A percentile compares a stretch with the other conserved stretches of the same genome.
These are phyloP conservation scores for Nissolia schottii DNA, from an alignment of 306 rosid genomes.

Conservation along the genomic window DNA sequence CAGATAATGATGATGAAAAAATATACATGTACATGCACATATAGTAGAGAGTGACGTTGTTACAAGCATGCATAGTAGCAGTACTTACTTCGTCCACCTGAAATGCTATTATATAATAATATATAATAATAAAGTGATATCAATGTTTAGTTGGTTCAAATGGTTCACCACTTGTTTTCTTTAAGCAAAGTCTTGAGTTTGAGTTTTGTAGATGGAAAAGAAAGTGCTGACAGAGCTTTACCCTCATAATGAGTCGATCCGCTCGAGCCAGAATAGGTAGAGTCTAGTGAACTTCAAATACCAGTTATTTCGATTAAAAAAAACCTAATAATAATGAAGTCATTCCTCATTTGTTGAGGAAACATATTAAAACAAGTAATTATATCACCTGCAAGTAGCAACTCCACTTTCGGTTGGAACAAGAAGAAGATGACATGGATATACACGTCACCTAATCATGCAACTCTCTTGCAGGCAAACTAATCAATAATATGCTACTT, in stretches of 20 bases:
- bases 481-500: background rate
- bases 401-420: slow-evolving; percentile 6
- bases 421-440: slow-evolving; percentile 25
- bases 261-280: too few relatives aligned
- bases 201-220: too few relatives aligned
- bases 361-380: slow-evolving; percentile 8
- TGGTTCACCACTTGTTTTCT: background rate
- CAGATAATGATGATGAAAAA: too few relatives aligned
- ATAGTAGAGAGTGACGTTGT: background rate
- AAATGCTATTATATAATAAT: background rate
- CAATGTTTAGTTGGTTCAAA: too few relatives aligned
- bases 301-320: too few relatives aligned
- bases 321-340: too few relatives aligned
- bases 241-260: too few relatives aligned
- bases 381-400: slow-evolving; percentile 7
- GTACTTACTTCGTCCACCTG: background rate
- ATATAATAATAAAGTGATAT: background rate
- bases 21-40: too few relatives aligned
- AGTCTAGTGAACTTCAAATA: too few relatives aligned
- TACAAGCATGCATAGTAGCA: slow-evolving; percentile 4
- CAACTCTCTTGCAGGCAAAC: background rate
- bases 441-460: slow-evolving; percentile 17
- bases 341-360: too few relatives aligned
- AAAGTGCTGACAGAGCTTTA: too few relatives aligned
- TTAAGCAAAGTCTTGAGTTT: too few relatives aligned